Percentiles rank a stretch among this genome's conserved stretches.
These are phyloP conservation scores for Sphagnum tenellum DNA, from an alignment of 225 moss, liverwort and hornwort species.

Conservation along the genomic window DNA sequence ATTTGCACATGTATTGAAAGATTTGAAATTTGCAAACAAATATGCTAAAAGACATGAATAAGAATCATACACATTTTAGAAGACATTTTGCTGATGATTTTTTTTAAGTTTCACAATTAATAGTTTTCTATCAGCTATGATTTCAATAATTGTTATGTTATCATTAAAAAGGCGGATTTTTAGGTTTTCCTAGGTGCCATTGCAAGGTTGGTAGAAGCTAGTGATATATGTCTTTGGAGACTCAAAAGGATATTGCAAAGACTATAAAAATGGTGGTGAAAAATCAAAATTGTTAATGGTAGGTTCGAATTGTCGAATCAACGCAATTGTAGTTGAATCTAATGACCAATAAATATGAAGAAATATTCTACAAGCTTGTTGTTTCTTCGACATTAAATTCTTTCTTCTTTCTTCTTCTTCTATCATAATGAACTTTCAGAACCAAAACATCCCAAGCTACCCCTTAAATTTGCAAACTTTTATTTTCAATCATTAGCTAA, in stretches of 20 bases:
- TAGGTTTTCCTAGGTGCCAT: too few relatives aligned
- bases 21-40: too few relatives aligned
- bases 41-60: too few relatives aligned
- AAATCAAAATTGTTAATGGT: slow-evolving; percentile 76
- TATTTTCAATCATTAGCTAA: not conserved
- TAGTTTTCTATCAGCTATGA: not conserved
- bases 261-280: slow-evolving; percentile 63
- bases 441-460: too few relatives aligned
- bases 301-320: slow-evolving; percentile 69
- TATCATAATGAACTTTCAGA: too few relatives aligned
- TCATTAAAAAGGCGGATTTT: too few relatives aligned
- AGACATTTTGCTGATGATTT: too few relatives aligned
- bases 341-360: slow-evolving; percentile 78
- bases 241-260: slow-evolving; percentile 69
- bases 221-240: slow-evolving; percentile 82
- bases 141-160: not conserved
- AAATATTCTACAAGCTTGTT: slow-evolving; percentile 79
- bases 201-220: slow-evolving; percentile 90
- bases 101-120: not conserved
- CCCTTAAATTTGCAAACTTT: slow-evolving; percentile 2
- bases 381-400: slow-evolving; percentile 92
- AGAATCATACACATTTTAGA: too few relatives aligned
- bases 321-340: slow-evolving; percentile 64
- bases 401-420: too few relatives aligned
- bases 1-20: too few relatives aligned